phyloP scores from a whole-genome alignment of 1,284 basidiomycete genomes.

The Cutaneotrichosporon cyanovorans region DNA sequence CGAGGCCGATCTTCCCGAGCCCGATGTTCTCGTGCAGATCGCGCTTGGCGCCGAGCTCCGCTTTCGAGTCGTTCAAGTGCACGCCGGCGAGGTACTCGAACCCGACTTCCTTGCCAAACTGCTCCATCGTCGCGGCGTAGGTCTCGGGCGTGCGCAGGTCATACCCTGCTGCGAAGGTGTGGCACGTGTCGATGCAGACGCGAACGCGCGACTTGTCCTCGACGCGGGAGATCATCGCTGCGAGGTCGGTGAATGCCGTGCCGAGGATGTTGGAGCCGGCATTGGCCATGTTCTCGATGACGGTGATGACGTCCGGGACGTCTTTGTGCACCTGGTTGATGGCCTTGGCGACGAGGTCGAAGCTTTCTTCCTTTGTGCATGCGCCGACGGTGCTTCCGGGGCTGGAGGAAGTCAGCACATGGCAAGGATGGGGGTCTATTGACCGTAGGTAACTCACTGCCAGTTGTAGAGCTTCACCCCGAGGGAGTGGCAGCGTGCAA shows the following conservation, averaged over 20 bases:
- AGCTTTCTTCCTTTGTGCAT: slow-evolving; percentile 56
- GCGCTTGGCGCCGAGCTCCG: slow-evolving; percentile 56
- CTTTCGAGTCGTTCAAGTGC: slow-evolving; percentile 79
- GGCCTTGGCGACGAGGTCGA: slow-evolving; percentile 61
- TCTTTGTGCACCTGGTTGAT: slow-evolving; percentile 69
- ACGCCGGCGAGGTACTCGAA: slow-evolving; percentile 65
- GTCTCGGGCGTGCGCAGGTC: slow-evolving; percentile 59
- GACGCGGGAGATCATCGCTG: slow-evolving; percentile 62
- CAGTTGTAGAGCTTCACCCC: slow-evolving; percentile 73
- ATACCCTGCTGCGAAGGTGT: slow-evolving; percentile 75
- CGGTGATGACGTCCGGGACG: slow-evolving; percentile 57
- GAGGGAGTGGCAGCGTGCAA: slow-evolving; percentile 69
- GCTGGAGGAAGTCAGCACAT: too few species aligned
- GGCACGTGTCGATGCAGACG: slow-evolving; percentile 81
- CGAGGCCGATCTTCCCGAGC: slow-evolving; percentile 62
- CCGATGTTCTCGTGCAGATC: slow-evolving; percentile 82
- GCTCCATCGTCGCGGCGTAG: slow-evolving; percentile 46
- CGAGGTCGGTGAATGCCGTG: slow-evolving; percentile 60
- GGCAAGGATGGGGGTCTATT: too few species aligned
- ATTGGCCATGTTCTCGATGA: slow-evolving; percentile 84
- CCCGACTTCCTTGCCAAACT: slow-evolving; percentile 63
- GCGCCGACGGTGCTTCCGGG: slow-evolving; percentile 72
- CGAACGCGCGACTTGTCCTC: slow-evolving; percentile 67
- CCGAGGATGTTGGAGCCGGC: slow-evolving; percentile 68
- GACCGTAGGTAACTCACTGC: slow-evolving; percentile 70